Evolutionary conservation across 2,329 filamentous ascomycete genomes (phyloP), one percentile per base, ranked within the genome.

Genomic region (Berkeleyomyces rouxiae): DNA sequence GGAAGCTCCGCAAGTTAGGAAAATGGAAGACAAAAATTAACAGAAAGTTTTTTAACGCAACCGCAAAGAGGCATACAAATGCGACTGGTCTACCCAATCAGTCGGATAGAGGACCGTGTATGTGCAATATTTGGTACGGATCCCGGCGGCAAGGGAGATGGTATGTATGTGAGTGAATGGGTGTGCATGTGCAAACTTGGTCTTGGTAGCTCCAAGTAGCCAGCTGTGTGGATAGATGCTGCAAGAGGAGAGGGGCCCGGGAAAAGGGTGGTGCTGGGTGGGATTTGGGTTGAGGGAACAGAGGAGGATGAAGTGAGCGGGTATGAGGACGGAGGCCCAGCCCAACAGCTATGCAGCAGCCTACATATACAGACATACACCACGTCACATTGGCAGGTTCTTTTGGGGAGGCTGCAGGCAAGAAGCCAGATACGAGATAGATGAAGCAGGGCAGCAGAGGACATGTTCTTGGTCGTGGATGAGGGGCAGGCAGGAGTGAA

Each of bases 71-170:
- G 23, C 23, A 23, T 23, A 23, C 23, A 23, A 23, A 23, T 23
- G 23, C 23, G 23, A 7, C n/a, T 37, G 39, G n/a, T 11, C 40
- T 16, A 43, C 16, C 37, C 37, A 58, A 43, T 58, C n/a, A 43
- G 13, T 7, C 37, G 55, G 37, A 43, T 43, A 31, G 6, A 31
- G 13, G 55, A 10, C n/a, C 39, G 43, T 58, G 55, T 43, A 58
- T 58, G 55, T 58, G 13, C 55, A 58, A 43, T 36, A 36, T 58
- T 55, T 55, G 51, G 51, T 55, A 55, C 36, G 33, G 33, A 55
- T 55, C 33, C 51, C 33, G 16, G 49, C 49, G 49, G 49, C 37
- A 53, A 53, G 51, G 40, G 55, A 23, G n/a, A 58, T 58, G 13
- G 55, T 43, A 39, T 33, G 36, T 58, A 9, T 13, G 55, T 42